These are phyloP conservation scores for Anaeramoeba flamelloides DNA, from an alignment of 78 protist genomes.

Conservation along the genomic window DNA sequence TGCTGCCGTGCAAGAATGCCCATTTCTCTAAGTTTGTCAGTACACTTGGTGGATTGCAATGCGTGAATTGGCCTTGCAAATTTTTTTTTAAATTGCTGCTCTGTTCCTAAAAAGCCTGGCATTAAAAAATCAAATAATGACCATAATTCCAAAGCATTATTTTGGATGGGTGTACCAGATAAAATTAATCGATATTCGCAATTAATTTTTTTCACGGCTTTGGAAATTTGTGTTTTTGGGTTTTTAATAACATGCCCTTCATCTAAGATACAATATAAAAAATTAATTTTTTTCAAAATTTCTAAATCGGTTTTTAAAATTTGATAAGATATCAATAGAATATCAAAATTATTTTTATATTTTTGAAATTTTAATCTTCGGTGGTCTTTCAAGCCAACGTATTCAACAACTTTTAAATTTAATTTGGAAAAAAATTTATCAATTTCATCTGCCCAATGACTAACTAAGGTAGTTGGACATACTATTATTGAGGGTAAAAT, in stretches of 20 bases:
- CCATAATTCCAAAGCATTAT: constrained; percentile 80
- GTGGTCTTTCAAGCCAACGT: not conserved
- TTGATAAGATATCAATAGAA: not conserved
- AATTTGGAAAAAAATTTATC: not conserved
- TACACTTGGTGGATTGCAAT: not conserved
- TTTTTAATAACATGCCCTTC: not conserved
- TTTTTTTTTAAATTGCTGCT: constrained; percentile 29
- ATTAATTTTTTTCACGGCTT: constrained; percentile 39
- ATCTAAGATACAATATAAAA: not conserved
- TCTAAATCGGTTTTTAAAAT: not conserved
- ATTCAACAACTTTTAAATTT: not conserved
- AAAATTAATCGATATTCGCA: constrained; percentile 76
- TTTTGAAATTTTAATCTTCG: not conserved
- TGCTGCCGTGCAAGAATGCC: constrained; percentile 42
- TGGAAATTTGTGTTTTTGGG: constrained; percentile 15
- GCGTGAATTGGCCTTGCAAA: constrained; percentile 39
- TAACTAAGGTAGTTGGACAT: constrained; percentile 74
- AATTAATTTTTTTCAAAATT: not conserved
- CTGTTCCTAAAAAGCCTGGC: constrained; percentile 89
- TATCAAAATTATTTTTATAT: not conserved
- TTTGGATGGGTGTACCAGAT: constrained; percentile 87
- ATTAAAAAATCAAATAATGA: constrained; percentile 85
- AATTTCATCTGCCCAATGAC: constrained; percentile 59
- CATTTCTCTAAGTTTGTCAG: constrained; percentile 1
- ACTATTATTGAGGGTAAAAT: constrained; percentile 55